Base-by-base conservation (phyloP, 202 grass and related monocot species). In the Thinopyrum obtusiflorum region DNA sequence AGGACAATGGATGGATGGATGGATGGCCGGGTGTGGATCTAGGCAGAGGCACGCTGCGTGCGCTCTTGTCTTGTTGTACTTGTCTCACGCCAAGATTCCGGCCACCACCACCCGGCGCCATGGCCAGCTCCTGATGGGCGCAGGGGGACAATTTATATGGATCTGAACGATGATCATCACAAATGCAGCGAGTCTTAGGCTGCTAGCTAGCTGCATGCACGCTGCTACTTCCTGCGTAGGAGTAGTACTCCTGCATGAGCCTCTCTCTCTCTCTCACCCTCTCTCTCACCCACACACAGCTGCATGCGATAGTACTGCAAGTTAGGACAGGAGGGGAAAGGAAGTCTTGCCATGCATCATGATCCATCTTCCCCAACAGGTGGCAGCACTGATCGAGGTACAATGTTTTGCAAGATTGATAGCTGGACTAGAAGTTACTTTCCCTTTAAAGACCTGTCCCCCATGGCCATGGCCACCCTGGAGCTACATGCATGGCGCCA, bases 81-180 rank as follows among this genome's bases (percentile, higher is more conserved):
- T 91, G 86, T 88, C 84, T 79, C 39, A 73, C 71, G 49, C 82
- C 73, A 88, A 91, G 86, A 91, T 91, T 85, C 89, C 77, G 28
- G 75, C 78, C 82, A 80, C 29, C 82, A 80, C 29, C 40, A 76
- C 77, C 68, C 17, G 37, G 39, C 6, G 15, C 18, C 61, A 76
- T 76, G 73, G 44, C 73, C 33, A 49, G 33, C 72, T 61, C 76
- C 47, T 85, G 82, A 68, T 81, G 77, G 35, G 44, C 1, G 55
- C 85, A 87, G 89, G 85, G 89, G 77, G 70, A 78, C 89, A 91
- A 91, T 91, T 91, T 57, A 88, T 88, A 85, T 88, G 77, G 89
- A 88, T 73, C 89, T 85, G 89, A 67, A 33, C 53, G 20, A 80
- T 5, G 71, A 74, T 87, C 73, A 75, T 83, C 42, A 74, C 80